Percentiles rank a stretch among this genome's conserved stretches.
phyloP scores from a whole-genome alignment of 495 filamentous ascomycete species.

The Pyrenula massariospora region DNA sequence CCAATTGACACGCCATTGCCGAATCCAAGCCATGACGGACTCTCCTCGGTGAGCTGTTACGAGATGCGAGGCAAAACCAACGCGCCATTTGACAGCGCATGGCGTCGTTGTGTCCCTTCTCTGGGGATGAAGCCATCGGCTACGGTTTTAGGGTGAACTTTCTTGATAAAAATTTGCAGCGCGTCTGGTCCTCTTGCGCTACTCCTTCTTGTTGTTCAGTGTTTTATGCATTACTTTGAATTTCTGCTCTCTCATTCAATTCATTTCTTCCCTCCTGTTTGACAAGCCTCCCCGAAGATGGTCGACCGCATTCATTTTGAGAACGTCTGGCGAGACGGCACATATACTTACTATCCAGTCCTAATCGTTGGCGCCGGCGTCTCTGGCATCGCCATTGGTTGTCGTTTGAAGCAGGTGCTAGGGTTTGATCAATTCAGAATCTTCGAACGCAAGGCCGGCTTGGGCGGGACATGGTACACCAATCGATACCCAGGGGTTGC shows the following conservation, averaged over 20 bases:
- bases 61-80: neutral
- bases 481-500: slow-evolving; percentile 57
- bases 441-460: slow-evolving; percentile 47
- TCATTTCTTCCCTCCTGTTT: too few species aligned
- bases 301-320: slow-evolving; percentile 29
- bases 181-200: too few species aligned
- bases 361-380: slow-evolving; percentile 49
- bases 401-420: slow-evolving; percentile 44
- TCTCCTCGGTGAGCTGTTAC: too few species aligned
- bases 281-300: slow-evolving; percentile 6
- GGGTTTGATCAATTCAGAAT: slow-evolving; percentile 52
- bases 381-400: slow-evolving; percentile 56
- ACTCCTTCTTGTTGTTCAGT: too few species aligned
- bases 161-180: too few species aligned
- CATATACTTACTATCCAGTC: slow-evolving; percentile 44
- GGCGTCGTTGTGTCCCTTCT: too few species aligned
- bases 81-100: neutral
- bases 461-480: slow-evolving; percentile 60
- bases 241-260: too few species aligned
- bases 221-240: too few species aligned
- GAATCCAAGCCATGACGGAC: too few species aligned
- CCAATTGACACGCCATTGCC: too few species aligned
- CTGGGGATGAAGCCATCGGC: too few species aligned
- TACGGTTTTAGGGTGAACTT: too few species aligned
- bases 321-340: slow-evolving; percentile 32